These are phyloP conservation scores for Trametes coccinea DNA, from an alignment of 768 basidiomycete genomes.

Conservation along the genomic window DNA sequence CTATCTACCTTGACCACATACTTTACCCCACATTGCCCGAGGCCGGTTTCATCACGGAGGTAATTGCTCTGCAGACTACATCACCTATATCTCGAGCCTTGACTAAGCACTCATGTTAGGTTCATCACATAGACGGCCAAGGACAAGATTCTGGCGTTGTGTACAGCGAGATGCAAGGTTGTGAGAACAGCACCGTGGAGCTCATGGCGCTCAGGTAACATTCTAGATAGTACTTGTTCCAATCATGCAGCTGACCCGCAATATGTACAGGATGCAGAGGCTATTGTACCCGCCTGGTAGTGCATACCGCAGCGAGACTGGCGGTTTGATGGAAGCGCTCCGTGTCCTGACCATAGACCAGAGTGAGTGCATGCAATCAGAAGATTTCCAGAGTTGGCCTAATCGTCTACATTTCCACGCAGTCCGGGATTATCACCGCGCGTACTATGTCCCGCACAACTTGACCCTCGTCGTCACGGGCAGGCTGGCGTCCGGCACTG, in stretches of 20 bases:
- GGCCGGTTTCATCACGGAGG: conserved; percentile 73
- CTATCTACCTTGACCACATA: conserved; percentile 94
- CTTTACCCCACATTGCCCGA: conserved; percentile 94
- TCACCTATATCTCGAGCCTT: not conserved
- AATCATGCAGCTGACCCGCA: not conserved
- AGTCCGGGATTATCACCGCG: conserved; percentile 89
- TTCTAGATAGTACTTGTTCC: not conserved
- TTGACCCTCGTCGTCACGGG: conserved; percentile 86
- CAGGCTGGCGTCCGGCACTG: conserved; percentile 74
- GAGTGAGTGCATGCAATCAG: conserved; percentile 50
- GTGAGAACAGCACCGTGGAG: conserved; percentile 90
- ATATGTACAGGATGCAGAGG: conserved; percentile 62
- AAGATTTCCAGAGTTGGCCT: conserved; percentile 12
- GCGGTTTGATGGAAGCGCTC: conserved; percentile 91
- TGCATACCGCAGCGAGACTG: conserved; percentile 95
- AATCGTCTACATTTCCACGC: not conserved
- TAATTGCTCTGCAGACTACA: not conserved
- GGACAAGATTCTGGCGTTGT: conserved; percentile 95
- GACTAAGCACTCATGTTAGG: conserved; percentile 40
- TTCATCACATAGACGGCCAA: conserved; percentile 89
- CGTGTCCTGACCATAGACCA: conserved; percentile 84
- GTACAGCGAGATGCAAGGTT: conserved; percentile 95
- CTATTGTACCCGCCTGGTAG: conserved; percentile 78
- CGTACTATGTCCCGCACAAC: conserved; percentile 95
- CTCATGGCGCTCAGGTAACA: conserved; percentile 80